phyloP scores from a whole-genome alignment of 2,329 filamentous ascomycete genomes.

The Hypomyces perniciosus region DNA sequence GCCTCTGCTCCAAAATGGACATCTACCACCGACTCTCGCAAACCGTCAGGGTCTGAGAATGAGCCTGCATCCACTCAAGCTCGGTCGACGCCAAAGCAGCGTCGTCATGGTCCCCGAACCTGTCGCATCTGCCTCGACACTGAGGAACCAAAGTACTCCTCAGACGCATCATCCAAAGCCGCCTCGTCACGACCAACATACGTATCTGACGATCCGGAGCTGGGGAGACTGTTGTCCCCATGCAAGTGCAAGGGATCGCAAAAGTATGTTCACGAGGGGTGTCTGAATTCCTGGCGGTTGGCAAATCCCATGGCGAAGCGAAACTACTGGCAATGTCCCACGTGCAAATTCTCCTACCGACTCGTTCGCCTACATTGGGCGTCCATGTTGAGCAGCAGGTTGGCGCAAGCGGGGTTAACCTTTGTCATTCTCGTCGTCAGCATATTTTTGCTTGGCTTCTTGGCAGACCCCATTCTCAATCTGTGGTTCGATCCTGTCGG shows the following conservation, averaged over 20 bases:
- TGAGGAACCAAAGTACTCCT: conserved; percentile 44
- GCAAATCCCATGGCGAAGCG: conserved; percentile 58
- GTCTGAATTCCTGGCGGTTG: conserved; percentile 75
- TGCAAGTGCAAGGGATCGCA: conserved; percentile 92
- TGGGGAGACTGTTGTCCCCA: conserved; percentile 76
- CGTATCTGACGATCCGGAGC: conserved; percentile 64
- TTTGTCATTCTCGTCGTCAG: conserved; percentile 61
- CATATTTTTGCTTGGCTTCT: conserved; percentile 79
- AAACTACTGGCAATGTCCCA: conserved; percentile 83
- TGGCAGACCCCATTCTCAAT: conserved; percentile 89
- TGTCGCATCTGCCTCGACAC: conserved; percentile 87
- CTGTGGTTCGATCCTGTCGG: conserved; percentile 76
- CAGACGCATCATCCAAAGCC: conserved; percentile 27
- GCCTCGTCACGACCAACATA: conserved; percentile 46
- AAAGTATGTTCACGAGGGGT: conserved; percentile 90
- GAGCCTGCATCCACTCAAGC: not conserved
- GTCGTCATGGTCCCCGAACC: conserved; percentile 62
- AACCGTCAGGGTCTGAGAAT: not conserved
- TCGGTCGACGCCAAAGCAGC: conserved; percentile 9
- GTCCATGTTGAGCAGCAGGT: conserved; percentile 59
- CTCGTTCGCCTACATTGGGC: conserved; percentile 73
- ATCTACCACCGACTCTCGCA: not conserved
- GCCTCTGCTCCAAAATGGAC: conserved; percentile 4
- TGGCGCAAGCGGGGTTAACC: conserved; percentile 66
- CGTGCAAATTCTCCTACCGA: conserved; percentile 77